Evolutionary conservation across 1,139 yeast genomes (phyloP).

Genomic region (Suzukiozyma palmioleophila): DNA sequence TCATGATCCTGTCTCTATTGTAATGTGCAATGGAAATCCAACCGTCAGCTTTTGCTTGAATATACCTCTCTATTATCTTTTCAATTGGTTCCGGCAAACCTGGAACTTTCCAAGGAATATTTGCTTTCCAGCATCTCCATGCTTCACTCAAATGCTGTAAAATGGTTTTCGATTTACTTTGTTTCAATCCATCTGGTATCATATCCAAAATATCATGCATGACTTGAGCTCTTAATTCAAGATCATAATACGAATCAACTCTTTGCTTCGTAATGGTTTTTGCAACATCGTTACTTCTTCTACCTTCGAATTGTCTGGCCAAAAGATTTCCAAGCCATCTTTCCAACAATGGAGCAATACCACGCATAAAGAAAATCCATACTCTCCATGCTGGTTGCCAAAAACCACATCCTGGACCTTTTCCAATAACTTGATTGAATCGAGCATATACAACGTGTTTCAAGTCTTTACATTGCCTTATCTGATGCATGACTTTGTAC

Average conservation of each 20-base stretch:
- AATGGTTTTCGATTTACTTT: conserved; percentile 80
- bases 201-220: conserved; percentile 94
- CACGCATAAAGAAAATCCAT: conserved; percentile 90
- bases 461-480: conserved; percentile 90
- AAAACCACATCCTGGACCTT: conserved; percentile 98
- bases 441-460: conserved; percentile 85
- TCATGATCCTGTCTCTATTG: conserved; percentile 80
- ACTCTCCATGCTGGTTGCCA: conserved; percentile 99
- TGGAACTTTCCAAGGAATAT: conserved; percentile 96
- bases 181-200: conserved; percentile 94
- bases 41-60: conserved; percentile 94
- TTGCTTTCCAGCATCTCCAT: conserved; percentile 99
- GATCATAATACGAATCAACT: conserved; percentile 89
- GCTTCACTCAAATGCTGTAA: conserved; percentile 95
- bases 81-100: conserved; percentile 92
- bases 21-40: conserved; percentile 94
- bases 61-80: conserved; percentile 79
- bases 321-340: conserved; percentile 92
- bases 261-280: conserved; percentile 95
- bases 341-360: conserved; percentile 88
- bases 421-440: conserved; percentile 79
- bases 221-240: conserved; percentile 90
- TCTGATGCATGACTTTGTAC: conserved; percentile 97
- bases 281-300: conserved; percentile 87
- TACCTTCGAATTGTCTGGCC: conserved; percentile 93